A percentile compares a stretch with the other conserved stretches of the same genome.
These are phyloP conservation scores for Funneliformis geosporum DNA, from an alignment of 192 early-diverging fungal species.

Conservation along the genomic window DNA sequence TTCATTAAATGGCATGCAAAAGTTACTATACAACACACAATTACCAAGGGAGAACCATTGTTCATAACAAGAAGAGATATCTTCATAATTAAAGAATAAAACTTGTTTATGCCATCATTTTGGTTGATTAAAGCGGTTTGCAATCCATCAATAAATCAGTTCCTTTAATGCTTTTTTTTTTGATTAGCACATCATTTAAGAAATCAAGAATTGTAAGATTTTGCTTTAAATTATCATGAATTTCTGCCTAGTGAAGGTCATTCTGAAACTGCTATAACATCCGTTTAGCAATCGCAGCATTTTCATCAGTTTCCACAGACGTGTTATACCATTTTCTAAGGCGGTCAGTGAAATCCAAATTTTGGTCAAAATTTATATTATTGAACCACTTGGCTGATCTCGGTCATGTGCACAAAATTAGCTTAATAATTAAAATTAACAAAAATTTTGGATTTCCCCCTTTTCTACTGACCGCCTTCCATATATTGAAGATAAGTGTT, in stretches of 20 bases:
- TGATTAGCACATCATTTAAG: not conserved
- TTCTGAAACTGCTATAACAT: not conserved
- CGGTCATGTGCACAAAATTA: too few relatives aligned
- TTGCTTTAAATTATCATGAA: not conserved
- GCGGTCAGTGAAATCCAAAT: too few relatives aligned
- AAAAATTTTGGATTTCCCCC: too few relatives aligned
- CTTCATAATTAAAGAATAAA: too few relatives aligned
- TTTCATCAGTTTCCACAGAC: not conserved
- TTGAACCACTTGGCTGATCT: too few relatives aligned
- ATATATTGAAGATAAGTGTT: slow-evolving; percentile 2
- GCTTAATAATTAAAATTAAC: too few relatives aligned
- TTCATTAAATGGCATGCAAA: not conserved
- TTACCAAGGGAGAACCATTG: too few relatives aligned
- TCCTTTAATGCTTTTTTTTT: too few relatives aligned
- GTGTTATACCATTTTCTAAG: slow-evolving; percentile 9
- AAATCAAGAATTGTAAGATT: not conserved
- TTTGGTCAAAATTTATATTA: too few relatives aligned
- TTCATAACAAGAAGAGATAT: not conserved
- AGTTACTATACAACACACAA: not conserved
- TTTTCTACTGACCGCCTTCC: too few relatives aligned
- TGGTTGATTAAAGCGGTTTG: too few relatives aligned
- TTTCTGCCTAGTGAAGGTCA: not conserved
- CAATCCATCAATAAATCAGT: not conserved
- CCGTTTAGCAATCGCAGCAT: not conserved
- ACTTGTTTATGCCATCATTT: not conserved